Evolutionary conservation across 73 alveolate species (phyloP).

Genomic region (Paraurostyla sp.): DNA sequence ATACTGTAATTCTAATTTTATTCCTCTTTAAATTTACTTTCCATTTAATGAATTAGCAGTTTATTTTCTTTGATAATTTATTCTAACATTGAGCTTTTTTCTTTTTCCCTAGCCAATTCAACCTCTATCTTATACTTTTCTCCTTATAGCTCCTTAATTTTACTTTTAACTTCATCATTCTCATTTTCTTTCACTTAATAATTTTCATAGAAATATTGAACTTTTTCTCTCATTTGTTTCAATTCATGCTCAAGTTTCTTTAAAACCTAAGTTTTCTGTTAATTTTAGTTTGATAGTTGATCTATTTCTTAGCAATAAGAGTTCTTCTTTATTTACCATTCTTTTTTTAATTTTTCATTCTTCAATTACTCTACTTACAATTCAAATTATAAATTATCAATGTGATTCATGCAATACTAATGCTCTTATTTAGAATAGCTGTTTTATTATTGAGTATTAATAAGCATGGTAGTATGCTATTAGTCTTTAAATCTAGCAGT

Average conservation of each 20-base stretch:
- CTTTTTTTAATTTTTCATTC: constrained; percentile 11
- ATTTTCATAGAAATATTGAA: constrained; percentile 19
- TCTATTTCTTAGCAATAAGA: not conserved
- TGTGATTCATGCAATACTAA: no score
- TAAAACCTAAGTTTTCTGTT: not conserved
- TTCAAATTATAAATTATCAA: constrained; percentile 30
- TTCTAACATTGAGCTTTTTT: not conserved
- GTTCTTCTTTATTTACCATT: not conserved
- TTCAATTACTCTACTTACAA: constrained; percentile 19
- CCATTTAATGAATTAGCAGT: not conserved
- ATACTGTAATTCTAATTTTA: not conserved
- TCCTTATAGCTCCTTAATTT: not conserved
- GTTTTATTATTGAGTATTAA: no score
- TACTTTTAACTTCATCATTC: not conserved
- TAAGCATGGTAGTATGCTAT: no score
- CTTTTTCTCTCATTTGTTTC: constrained; percentile 17
- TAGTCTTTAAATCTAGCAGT: no score
- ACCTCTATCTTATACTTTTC: constrained; percentile 24
- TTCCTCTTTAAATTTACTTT: not conserved
- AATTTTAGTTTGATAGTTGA: not conserved
- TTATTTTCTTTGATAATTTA: not conserved
- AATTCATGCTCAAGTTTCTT: not conserved
- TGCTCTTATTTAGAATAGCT: no score
- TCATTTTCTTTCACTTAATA: constrained; percentile 6
- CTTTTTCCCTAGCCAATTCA: constrained; percentile 38